Percentiles rank a stretch among this genome's conserved stretches.
Conservation (phyloP, 208 protist genomes). For the Leishmania arabica region DNA sequence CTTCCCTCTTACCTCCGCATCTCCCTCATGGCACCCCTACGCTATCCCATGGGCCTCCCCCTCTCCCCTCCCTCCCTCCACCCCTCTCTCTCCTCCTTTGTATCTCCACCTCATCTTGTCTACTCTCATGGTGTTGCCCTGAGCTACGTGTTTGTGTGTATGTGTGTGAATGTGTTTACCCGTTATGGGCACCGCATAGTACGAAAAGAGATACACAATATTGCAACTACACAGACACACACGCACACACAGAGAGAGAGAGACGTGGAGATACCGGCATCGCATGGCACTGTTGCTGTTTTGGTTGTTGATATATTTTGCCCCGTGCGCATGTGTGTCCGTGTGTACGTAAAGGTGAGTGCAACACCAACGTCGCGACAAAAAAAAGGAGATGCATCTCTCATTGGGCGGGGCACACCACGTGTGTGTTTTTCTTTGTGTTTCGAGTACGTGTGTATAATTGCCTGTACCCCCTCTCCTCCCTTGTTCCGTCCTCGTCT, state of each 20-base stretch:
- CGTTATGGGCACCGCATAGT: not conserved
- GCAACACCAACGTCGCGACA: not conserved
- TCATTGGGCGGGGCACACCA: not conserved
- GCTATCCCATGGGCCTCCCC: not conserved
- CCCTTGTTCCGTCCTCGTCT: not conserved
- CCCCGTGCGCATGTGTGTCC: not conserved
- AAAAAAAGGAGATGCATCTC: not conserved
- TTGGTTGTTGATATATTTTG: not conserved
- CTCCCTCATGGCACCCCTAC: not conserved
- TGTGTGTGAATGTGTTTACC: not conserved
- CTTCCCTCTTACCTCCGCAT: constrained; percentile 2
- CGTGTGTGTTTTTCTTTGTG: not conserved
- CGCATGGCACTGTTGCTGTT: not conserved
- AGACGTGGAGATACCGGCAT: not conserved
- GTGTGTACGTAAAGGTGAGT: not conserved
- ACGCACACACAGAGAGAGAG: no score
- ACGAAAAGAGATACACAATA: not conserved
- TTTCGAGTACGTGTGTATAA: not conserved
- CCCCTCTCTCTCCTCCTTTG: constrained; percentile 2
- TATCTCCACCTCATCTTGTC: not conserved
- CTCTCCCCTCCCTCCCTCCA: not conserved
- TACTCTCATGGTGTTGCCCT: not conserved
- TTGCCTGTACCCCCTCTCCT: not conserved
- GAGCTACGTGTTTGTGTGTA: not conserved
- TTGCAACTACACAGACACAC: not conserved